Evolutionary conservation across 2,329 filamentous ascomycete genomes (phyloP).

Genomic region (Cordyceps pruinosa): DNA sequence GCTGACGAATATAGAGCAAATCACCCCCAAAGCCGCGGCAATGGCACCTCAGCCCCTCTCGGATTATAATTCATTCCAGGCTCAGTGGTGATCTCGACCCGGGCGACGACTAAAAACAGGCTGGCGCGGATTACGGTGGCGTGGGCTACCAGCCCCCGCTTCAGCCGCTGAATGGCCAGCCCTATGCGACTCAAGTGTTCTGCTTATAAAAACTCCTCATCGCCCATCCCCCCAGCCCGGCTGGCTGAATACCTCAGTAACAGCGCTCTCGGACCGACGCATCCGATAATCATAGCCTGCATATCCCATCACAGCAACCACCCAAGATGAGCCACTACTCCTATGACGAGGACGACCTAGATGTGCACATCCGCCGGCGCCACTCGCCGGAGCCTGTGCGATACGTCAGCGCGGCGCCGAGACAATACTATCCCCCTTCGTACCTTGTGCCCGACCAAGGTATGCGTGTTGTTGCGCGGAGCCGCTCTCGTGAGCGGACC

Average conservation of each 20-base stretch:
- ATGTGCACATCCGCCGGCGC: conserved; percentile 41
- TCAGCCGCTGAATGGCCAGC: conserved; percentile 7
- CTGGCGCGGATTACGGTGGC: conserved; percentile 9
- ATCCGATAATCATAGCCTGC: background rate
- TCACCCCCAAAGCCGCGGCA: background rate
- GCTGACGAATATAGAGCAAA: background rate
- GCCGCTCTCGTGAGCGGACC: conserved; percentile 32
- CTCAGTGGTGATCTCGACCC: background rate
- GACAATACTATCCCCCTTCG: conserved; percentile 33
- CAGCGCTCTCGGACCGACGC: background rate
- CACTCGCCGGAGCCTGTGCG: conserved; percentile 36
- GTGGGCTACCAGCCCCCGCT: conserved; percentile 2
- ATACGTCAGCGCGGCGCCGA: conserved; percentile 38
- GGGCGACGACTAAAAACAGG: background rate
- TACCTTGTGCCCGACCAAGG: conserved; percentile 39
- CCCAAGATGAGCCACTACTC: conserved; percentile 35
- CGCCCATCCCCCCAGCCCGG: background rate
- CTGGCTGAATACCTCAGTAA: background rate
- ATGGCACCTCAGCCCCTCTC: background rate
- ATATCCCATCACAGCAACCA: background rate
- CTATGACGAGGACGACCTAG: conserved; percentile 48
- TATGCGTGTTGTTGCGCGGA: conserved; percentile 37
- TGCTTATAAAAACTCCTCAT: background rate
- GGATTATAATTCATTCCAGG: background rate
- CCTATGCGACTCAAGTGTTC: background rate